phyloP scores from a whole-genome alignment of 495 filamentous ascomycete genomes.

The Cetradonia linearis region DNA sequence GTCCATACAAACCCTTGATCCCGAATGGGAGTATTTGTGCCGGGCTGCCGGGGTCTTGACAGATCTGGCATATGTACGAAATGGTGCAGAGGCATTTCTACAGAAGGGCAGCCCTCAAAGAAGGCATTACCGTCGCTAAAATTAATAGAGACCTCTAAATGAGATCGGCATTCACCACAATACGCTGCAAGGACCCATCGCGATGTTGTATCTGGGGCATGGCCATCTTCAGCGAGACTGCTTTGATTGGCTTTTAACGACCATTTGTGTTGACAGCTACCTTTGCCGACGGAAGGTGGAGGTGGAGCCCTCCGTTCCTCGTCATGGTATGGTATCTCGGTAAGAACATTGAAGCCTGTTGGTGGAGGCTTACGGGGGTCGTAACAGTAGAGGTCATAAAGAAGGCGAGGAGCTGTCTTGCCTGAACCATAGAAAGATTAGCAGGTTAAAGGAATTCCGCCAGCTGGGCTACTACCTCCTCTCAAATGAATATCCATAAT shows the following conservation, averaged over 20 bases:
- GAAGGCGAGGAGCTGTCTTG: constrained; percentile 52
- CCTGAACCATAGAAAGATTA: constrained; percentile 32
- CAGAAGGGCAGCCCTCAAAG: constrained; percentile 21
- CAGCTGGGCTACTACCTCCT: constrained; percentile 13
- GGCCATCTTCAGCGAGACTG: constrained; percentile 33
- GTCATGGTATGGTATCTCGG: constrained; percentile 37
- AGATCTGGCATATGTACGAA: constrained; percentile 33
- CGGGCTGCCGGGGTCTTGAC: constrained; percentile 11
- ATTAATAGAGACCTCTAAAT: constrained; percentile 43
- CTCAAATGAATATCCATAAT: constrained; percentile 12
- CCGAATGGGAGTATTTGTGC: neutral
- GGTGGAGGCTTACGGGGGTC: constrained; percentile 42
- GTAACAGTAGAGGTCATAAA: constrained; percentile 47
- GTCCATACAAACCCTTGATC: constrained; percentile 17
- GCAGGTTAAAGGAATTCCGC: neutral
- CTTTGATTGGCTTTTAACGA: constrained; percentile 44
- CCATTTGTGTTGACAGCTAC: constrained; percentile 47
- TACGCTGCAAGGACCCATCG: constrained; percentile 43
- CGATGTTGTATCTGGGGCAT: constrained; percentile 30
- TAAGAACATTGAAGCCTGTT: constrained; percentile 44
- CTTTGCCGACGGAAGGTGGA: constrained; percentile 20
- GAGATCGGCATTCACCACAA: constrained; percentile 47
- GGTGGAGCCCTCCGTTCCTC: constrained; percentile 17
- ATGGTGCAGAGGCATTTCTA: constrained; percentile 37
- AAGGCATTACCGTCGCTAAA: constrained; percentile 20